Conservation (phyloP, 768 basidiomycete genomes). For the Tulasnella sp. region DNA sequence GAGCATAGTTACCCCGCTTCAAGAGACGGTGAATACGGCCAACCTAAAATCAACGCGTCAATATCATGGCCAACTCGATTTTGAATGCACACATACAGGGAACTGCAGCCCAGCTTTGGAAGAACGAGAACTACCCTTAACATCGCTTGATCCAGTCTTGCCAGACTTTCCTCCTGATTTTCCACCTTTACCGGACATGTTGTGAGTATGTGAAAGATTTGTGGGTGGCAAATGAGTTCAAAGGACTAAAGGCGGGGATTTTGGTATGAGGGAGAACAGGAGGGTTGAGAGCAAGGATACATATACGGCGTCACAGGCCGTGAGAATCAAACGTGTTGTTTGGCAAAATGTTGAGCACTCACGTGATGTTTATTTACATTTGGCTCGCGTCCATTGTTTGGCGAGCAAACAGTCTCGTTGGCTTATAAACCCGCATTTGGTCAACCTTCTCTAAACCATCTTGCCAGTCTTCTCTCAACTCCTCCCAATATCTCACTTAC, state of each 20-base stretch:
- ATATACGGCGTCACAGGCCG: no score
- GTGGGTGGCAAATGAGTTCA: no score
- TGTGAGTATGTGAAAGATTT: background rate
- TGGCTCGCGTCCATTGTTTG: no score
- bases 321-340: no score
- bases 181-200: background rate
- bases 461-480: background rate
- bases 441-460: no score
- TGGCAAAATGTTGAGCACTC: no score
- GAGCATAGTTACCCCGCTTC: slow-evolving; percentile 31
- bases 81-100: background rate
- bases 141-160: background rate
- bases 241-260: no score
- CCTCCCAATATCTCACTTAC: background rate
- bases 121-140: background rate
- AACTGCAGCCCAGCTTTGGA: background rate
- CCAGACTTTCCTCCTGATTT: background rate
- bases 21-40: slow-evolving; percentile 25
- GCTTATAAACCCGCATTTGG: no score
- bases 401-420: no score
- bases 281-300: no score
- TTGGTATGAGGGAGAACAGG: no score
- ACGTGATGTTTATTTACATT: no score
- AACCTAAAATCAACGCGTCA: slow-evolving; percentile 37
- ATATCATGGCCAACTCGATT: background rate